Base-by-base conservation (phyloP, 208 protist genomes). In the Leptomonas seymouri region DNA sequence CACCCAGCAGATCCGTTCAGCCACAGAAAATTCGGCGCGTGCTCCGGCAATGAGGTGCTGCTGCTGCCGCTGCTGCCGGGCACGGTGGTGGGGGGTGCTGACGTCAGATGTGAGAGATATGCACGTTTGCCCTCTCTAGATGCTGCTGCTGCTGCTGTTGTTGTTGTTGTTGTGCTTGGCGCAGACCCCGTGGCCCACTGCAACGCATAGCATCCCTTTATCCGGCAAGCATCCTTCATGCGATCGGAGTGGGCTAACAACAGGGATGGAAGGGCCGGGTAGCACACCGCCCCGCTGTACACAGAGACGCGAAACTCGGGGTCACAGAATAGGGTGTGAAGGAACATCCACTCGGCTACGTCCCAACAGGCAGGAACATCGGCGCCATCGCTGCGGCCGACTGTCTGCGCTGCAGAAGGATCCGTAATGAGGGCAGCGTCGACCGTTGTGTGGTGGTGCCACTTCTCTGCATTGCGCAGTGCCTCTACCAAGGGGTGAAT, bases 221-320 rank as follows among this genome's bases (percentile, higher is more conserved):
- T 1, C 20, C 55, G 25, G 2, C 39, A 18, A 14, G 18, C 20
- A 31, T 78, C 58, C 9, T 46, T 48, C 42, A 71, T 15, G 16
- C 39, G 62, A 25, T 74, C 51, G 34, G 55, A 67, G 16, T 74
- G 78, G 14, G 82, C 74, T 25, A 84, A 23, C 55, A 89, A 49
- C n/a, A 89, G 21, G 6, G 84, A 89, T 9, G 87, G 87, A 28
- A 85, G 54, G 6, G 70, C 71, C 8, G 88, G 85, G 60, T 89
- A 93, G 60, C 82, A 89, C 18, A 91, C 78, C 25, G 65, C 67
- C 8, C 81, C 81, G 18, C 67, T 76, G 54, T 73, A 67, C 15
- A 61, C 36, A 0, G 77, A 81, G n/a, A 93, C 53, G 36, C 81
- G 80, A 45, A 93, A 86, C 57, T 87, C 78, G 3, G 88, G 45